These are phyloP conservation scores for Drosera spatulata DNA, from an alignment of 179 eudicot species.

Conservation along the genomic window DNA sequence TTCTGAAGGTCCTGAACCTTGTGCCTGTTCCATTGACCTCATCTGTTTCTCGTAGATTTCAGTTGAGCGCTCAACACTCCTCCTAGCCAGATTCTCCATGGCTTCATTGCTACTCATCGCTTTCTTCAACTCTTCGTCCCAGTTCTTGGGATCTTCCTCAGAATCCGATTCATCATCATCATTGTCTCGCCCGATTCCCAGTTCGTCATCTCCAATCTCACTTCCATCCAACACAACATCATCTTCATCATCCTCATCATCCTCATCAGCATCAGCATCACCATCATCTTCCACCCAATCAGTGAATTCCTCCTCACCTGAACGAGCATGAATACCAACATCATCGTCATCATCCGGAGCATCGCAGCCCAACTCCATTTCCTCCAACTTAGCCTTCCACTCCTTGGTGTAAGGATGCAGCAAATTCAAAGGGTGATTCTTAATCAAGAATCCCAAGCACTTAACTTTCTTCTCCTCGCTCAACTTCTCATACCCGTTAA, in stretches of 20 bases:
- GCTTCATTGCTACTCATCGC: conserved; percentile 63
- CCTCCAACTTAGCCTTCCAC: conserved; percentile 96
- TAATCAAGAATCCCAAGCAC: conserved; percentile 75
- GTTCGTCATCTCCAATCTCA: conserved; percentile 35
- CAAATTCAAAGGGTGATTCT: conserved; percentile 63
- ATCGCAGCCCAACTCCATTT: conserved; percentile 95
- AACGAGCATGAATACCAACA: conserved; percentile 1
- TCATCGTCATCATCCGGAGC: conserved; percentile 90
- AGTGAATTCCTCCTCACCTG: too few species aligned
- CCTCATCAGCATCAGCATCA: conserved; percentile 11
- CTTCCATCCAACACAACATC: conserved; percentile 33
- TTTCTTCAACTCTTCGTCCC: conserved; percentile 79
- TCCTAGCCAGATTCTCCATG: conserved; percentile 65
- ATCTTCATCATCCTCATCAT: conserved; percentile 19
- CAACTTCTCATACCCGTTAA: conserved; percentile 80
- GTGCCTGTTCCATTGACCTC: conserved; percentile 23
- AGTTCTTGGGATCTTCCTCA: conserved; percentile 52
- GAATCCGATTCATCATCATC: conserved; percentile 23
- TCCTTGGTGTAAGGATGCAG: conserved; percentile 95
- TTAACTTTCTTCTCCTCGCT: conserved; percentile 81
- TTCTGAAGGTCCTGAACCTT: conserved; percentile 1
- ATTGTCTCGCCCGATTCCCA: conserved; percentile 8
- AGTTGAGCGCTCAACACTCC: conserved; percentile 28
- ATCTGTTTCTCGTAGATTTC: conserved; percentile 41
- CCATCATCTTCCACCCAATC: too few species aligned